Base-by-base conservation (phyloP, 352 stramenopile genomes). In the Globisporangium spiculum region DNA sequence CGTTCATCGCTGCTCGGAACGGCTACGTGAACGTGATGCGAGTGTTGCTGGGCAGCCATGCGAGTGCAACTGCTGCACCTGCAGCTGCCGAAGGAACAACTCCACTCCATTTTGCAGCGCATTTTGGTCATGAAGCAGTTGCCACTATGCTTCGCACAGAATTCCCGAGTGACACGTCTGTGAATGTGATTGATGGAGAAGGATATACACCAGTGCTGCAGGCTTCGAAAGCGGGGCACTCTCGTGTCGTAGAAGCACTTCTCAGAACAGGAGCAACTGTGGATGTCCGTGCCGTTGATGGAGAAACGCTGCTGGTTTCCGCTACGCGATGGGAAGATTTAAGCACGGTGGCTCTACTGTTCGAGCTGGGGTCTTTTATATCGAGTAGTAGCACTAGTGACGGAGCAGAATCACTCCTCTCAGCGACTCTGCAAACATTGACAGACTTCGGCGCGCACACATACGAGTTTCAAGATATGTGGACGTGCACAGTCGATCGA, bases 401-500 rank as follows among this genome's bases (percentile, higher is more conserved):
- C 26, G 38, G 30, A 26, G 14, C 16, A 18, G 18, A 48, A 4
- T 66, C 26, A 16, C 27, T 59, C 7, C 14, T 50, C 16, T 32
- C 30, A 20, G 27, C 46, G 46, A 59, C 44, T 34, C 24, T 58
- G 26, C 60, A 66, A 4, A 59, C 46, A 12, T 5, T 66, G 41
- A 24, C 10, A 5, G 60, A 65, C 10, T 48, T n/a, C 12, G 44
- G 4, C 20, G 18, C 24, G 10, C 60, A 59, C 16, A 34, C 27
- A n/a, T 4, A 66, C 20, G 46, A 59, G 60, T 59, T 66, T 10
- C 4, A 56, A 12, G 9, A 9, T 1, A 56, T 69, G 64, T 69
- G 64, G 55, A 20, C 12, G 1, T 18, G 27, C 18, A n/a, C 50
- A 2, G 36, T 63, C 1, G 27, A 56, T 34, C 63, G 53, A 3